Percentiles rank a stretch among this genome's conserved stretches.
Evolutionary conservation across 345 rosid species (phyloP).

Genomic region (Eucalyptus tenuipes): DNA sequence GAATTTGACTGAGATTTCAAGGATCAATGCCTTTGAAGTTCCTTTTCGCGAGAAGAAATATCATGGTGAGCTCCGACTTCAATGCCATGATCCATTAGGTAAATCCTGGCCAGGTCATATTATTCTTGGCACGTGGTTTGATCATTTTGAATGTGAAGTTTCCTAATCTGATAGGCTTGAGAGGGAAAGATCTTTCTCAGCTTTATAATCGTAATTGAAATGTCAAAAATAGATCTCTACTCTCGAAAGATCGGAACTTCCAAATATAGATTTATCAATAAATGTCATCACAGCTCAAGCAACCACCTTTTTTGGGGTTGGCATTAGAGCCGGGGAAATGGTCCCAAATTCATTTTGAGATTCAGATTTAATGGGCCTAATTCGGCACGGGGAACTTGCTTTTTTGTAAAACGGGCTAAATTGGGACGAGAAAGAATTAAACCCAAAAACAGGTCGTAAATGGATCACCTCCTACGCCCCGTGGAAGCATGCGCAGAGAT

Average conservation of each 20-base stretch:
- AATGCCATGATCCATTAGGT: neutral
- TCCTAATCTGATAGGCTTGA: neutral
- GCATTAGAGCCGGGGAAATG: neutral
- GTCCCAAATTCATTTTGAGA: neutral
- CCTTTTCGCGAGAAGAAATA: neutral
- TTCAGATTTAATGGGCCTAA: neutral
- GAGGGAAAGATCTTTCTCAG: neutral
- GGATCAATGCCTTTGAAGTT: neutral
- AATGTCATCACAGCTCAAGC: neutral
- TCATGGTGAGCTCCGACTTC: neutral
- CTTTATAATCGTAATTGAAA: neutral
- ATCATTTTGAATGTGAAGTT: neutral
- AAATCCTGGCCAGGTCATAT: neutral
- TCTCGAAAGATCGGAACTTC: neutral
- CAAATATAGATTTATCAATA: neutral
- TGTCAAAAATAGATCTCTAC: neutral
- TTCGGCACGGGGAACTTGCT: neutral
- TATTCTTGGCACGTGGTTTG: neutral
- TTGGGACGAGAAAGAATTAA: neutral
- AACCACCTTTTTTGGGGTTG: neutral
- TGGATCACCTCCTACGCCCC: slow-evolving; percentile 59
- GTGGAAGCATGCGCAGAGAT: slow-evolving; percentile 92
- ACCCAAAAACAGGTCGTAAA: neutral
- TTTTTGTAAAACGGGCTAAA: neutral
- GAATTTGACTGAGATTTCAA: neutral